Conservation (phyloP, 306 rosid species). For the Trichosanthes cucumerina region DNA sequence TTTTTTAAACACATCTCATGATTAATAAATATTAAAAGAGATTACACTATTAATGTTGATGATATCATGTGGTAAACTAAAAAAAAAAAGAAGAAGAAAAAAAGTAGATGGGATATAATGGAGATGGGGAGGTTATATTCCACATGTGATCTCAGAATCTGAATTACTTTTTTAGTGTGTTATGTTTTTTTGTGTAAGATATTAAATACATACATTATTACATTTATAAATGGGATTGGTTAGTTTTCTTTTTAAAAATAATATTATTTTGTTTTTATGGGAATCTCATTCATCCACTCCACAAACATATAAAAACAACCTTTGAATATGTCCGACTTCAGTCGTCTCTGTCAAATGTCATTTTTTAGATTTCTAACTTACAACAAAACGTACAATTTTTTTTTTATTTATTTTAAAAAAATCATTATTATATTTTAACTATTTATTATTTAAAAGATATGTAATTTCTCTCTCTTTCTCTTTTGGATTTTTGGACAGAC, state of each 20-base stretch:
- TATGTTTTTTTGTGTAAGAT: neutral
- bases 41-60: too few relatives aligned
- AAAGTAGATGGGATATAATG: neutral
- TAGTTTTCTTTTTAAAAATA: neutral
- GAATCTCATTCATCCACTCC: constrained; percentile 76
- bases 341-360: constrained; percentile 29
- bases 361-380: neutral
- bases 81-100: too few relatives aligned
- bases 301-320: constrained; percentile 51
- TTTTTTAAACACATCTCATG: too few relatives aligned
- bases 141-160: neutral
- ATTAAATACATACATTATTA: neutral
- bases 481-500: constrained; percentile 7
- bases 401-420: too few relatives aligned
- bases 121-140: neutral
- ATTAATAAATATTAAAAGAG: too few relatives aligned
- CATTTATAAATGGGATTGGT: neutral
- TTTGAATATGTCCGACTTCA: constrained; percentile 59
- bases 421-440: too few relatives aligned
- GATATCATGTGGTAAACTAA: too few relatives aligned
- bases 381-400: constrained; percentile 3
- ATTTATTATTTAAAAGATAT: too few relatives aligned
- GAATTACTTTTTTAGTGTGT: neutral
- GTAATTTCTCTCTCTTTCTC: constrained; percentile 1
- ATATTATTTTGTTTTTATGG: constrained; percentile 20